These are phyloP conservation scores for Tetrahymena elliotti DNA, from an alignment of 73 alveolate genomes.

Conservation along the genomic window DNA sequence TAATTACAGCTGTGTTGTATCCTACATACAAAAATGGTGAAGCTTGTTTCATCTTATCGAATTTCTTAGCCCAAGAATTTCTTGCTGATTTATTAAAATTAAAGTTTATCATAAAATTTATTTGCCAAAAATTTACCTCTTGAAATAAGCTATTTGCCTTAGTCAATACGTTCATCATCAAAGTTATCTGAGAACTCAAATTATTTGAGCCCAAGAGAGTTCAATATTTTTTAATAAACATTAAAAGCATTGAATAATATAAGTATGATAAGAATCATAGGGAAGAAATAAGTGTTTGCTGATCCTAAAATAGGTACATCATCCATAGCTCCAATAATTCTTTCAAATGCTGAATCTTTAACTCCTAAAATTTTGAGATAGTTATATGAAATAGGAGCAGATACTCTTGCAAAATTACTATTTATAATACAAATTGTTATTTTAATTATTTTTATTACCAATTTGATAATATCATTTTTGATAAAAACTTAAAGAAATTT, in stretches of 20 bases:
- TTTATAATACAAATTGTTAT: not conserved
- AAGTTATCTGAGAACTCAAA: not conserved
- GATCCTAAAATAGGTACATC: not conserved
- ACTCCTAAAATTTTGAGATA: not conserved
- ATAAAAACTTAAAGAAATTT: too few species aligned
- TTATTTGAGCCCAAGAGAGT: not conserved
- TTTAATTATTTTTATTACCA: not conserved
- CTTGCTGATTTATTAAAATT: not conserved
- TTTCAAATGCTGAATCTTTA: not conserved
- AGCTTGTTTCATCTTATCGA: not conserved
- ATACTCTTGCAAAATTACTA: not conserved
- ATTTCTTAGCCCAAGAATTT: not conserved
- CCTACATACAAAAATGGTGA: not conserved
- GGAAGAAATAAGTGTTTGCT: not conserved
- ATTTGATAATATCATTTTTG: not conserved
- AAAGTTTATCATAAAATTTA: not conserved
- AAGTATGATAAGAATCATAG: not conserved
- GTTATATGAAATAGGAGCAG: not conserved
- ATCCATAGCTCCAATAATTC: not conserved
- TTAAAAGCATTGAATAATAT: not conserved
- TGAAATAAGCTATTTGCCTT: not conserved
- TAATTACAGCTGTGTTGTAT: not conserved
- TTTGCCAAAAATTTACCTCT: not conserved
- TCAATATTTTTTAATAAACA: not conserved
- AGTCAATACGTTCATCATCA: not conserved